These are phyloP conservation scores for Curvularia spicifera DNA, from an alignment of 2,329 filamentous ascomycete species.

Conservation along the genomic window DNA sequence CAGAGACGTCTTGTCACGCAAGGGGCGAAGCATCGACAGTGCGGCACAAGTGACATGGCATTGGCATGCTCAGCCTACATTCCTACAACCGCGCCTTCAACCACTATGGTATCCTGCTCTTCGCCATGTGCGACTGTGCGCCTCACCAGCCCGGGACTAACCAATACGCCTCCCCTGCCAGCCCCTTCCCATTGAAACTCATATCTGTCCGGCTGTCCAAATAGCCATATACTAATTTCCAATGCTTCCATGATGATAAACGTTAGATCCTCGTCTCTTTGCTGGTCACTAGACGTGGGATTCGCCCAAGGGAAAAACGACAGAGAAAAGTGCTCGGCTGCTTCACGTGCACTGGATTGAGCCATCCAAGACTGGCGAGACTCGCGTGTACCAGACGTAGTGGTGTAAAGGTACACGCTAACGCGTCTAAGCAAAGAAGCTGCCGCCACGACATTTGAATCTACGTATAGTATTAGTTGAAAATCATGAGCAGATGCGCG, in stretches of 20 bases:
- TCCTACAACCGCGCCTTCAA: conserved; percentile 19
- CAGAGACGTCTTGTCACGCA: neutral
- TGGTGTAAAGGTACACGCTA: conserved; percentile 35
- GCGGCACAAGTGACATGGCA: neutral
- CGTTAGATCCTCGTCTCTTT: conserved; percentile 39
- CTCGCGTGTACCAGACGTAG: conserved; percentile 7
- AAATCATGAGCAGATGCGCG: neutral
- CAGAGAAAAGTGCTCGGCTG: conserved; percentile 44
- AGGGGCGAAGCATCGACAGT: neutral
- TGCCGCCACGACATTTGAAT: conserved; percentile 20
- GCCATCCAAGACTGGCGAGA: conserved; percentile 10
- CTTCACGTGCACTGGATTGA: conserved; percentile 37
- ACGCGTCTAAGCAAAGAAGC: conserved; percentile 38
- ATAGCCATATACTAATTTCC: conserved; percentile 40
- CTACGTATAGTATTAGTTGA: conserved; percentile 10
- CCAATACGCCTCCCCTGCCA: conserved; percentile 30
- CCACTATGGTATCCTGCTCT: conserved; percentile 7
- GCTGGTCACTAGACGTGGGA: conserved; percentile 33
- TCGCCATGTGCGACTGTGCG: conserved; percentile 12
- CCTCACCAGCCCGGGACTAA: conserved; percentile 33
- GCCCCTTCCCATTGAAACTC: conserved; percentile 38
- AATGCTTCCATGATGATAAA: conserved; percentile 35
- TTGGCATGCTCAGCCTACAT: conserved; percentile 3
- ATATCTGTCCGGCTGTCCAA: conserved; percentile 34
- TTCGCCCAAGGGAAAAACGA: conserved; percentile 48